phyloP scores from a whole-genome alignment of 345 rosid genomes.

The Brassica napus region DNA sequence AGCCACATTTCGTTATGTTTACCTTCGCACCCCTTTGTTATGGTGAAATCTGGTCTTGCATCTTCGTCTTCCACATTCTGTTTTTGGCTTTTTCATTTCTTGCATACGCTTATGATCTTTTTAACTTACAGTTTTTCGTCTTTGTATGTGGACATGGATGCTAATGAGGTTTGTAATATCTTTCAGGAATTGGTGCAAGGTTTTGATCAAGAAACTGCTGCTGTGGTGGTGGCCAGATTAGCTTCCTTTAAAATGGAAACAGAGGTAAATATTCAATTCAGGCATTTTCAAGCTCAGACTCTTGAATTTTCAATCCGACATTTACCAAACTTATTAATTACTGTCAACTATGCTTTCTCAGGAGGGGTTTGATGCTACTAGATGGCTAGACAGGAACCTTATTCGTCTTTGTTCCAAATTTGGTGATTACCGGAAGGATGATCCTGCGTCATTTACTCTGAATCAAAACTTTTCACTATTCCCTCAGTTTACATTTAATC shows the following conservation, averaged over 20 bases:
- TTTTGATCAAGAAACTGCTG: conserved; percentile 99
- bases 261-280: conserved; percentile 57
- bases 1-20: too few species aligned
- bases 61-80: background rate
- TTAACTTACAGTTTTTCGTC: background rate
- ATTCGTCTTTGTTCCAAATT: conserved; percentile 94
- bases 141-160: conserved; percentile 14
- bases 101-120: background rate
- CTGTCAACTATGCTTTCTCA: conserved; percentile 36
- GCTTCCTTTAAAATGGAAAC: conserved; percentile 94
- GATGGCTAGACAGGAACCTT: conserved; percentile 97
- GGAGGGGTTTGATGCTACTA: conserved; percentile 98
- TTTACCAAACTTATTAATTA: background rate
- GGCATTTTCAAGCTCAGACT: conserved; percentile 4
- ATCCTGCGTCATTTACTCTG: conserved; percentile 90
- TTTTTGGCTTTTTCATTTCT: background rate
- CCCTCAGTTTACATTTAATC: conserved; percentile 98
- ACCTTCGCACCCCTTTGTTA: background rate
- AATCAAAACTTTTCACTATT: conserved; percentile 91
- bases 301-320: background rate
- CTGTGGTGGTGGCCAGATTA: conserved; percentile 94
- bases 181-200: conserved; percentile 89
- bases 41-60: conserved; percentile 7
- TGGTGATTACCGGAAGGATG: conserved; percentile 97
- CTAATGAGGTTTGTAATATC: conserved; percentile 25